Percentiles rank a stretch among this genome's conserved stretches.
Evolutionary conservation across 306 rosid genomes (phyloP).

Genomic region (Gleditsia sinensis): DNA sequence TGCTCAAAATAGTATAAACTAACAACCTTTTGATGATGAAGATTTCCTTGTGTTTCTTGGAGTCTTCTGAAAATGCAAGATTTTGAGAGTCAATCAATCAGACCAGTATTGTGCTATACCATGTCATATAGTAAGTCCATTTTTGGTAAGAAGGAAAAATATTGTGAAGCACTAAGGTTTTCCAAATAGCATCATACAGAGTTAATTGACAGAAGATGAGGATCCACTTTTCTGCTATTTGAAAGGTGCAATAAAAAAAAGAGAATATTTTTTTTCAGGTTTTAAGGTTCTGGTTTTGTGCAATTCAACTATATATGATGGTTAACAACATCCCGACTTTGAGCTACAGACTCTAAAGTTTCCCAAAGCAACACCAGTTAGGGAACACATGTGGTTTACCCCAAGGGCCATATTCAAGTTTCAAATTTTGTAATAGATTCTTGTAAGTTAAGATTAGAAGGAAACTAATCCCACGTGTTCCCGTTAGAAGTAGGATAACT

Average conservation of each 20-base stretch:
- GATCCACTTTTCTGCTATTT: not conserved
- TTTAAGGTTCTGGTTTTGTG: not conserved
- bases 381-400: not conserved
- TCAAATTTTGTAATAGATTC: not conserved
- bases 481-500: too few species aligned
- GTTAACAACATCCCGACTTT: not conserved
- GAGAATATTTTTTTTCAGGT: not conserved
- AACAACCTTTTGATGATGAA: slow-evolving; percentile 62
- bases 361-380: not conserved
- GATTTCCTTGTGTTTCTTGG: slow-evolving; percentile 52
- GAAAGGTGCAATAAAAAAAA: not conserved
- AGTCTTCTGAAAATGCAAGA: slow-evolving; percentile 63
- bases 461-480: not conserved
- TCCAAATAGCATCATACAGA: not conserved
- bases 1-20: slow-evolving; percentile 25
- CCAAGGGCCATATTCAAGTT: not conserved
- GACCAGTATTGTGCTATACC: slow-evolving; percentile 19
- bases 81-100: slow-evolving; percentile 33
- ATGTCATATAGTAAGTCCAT: slow-evolving; percentile 19
- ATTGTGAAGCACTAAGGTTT: slow-evolving; percentile 19
- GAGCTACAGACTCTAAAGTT: not conserved
- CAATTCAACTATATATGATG: not conserved
- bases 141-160: not conserved
- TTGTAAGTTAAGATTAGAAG: not conserved
- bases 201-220: slow-evolving; percentile 2